Percentiles rank a stretch among this genome's conserved stretches.
Evolutionary conservation across 495 filamentous ascomycete genomes (phyloP).

Genomic region (Penicillium paxilli): DNA sequence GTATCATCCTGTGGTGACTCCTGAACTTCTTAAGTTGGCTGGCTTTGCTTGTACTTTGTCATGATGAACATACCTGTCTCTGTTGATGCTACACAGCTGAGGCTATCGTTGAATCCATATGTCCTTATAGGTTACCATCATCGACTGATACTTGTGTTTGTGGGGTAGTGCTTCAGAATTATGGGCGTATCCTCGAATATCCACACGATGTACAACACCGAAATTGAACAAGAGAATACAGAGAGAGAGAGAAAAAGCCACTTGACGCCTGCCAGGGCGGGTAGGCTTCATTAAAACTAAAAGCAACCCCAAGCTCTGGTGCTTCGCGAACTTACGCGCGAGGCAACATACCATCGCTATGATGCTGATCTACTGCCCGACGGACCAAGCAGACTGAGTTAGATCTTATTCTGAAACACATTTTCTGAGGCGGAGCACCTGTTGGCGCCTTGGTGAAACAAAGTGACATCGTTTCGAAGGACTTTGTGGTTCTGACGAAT

Average conservation of each 20-base stretch:
- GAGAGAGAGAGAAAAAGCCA: background rate
- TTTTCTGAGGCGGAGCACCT: constrained; percentile 17
- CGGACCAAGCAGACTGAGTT: constrained; percentile 5
- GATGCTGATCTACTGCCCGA: constrained; percentile 9
- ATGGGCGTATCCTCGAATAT: no score
- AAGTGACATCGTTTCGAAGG: constrained; percentile 15
- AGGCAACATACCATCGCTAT: constrained; percentile 9
- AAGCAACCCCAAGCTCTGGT: constrained; percentile 1
- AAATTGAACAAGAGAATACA: constrained; percentile 9
- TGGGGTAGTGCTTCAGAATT: no score
- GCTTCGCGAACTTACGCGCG: constrained; percentile 19
- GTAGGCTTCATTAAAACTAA: constrained; percentile 18
- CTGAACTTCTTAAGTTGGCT: background rate
- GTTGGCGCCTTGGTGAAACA: constrained; percentile 43
- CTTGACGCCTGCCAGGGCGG: background rate
- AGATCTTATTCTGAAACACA: constrained; percentile 26
- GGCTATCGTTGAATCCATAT: constrained; percentile 29
- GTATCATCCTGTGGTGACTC: constrained; percentile 36
- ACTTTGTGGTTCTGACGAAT: constrained; percentile 6
- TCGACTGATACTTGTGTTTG: constrained; percentile 3
- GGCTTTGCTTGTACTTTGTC: background rate
- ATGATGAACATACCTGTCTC: constrained; percentile 20
- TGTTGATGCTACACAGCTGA: constrained; percentile 18
- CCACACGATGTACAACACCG: no score
- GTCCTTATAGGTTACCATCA: constrained; percentile 24